Base-by-base conservation (phyloP, 139 green algal species). In the Mychonastes homosphaera region DNA sequence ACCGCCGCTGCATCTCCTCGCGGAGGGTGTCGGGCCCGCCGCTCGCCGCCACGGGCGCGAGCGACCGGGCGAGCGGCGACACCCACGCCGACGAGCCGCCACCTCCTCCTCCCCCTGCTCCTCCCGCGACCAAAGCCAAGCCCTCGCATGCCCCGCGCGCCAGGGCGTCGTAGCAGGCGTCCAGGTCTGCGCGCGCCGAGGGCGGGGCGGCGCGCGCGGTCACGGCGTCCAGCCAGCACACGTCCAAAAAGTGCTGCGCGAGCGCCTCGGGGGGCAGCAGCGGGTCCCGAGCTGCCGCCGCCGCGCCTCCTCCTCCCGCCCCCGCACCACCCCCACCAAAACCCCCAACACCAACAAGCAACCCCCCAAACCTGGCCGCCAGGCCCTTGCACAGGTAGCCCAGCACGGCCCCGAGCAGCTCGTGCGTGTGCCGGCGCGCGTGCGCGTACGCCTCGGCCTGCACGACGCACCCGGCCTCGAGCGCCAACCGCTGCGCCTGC, bases 1-100 rank as follows among this genome's bases (percentile, higher is more conserved):
- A 64, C n/a, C 58, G 59, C 27, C 53, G 48, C 40, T 64, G 54
- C 54, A 70, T n/a, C n/a, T n/a, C n/a, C n/a, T n/a, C n/a, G n/a
- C n/a, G n/a, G n/a, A n/a, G n/a, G n/a, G n/a, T n/a, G n/a, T n/a
- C n/a, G n/a, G n/a, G n/a, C n/a, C n/a, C n/a, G n/a, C n/a, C n/a
- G n/a, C n/a, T n/a, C n/a, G n/a, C n/a, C n/a, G n/a, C n/a, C n/a
- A n/a, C n/a, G n/a, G n/a, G n/a, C n/a, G n/a, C n/a, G n/a, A n/a
- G n/a, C n/a, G n/a, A n/a, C n/a, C n/a, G n/a, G n/a, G n/a, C n/a
- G n/a, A n/a, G n/a, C n/a, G n/a, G n/a, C n/a, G n/a, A n/a, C n/a
- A n/a, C n/a, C n/a, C n/a, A n/a, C n/a, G n/a, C n/a, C n/a, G n/a
- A n/a, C n/a, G n/a, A n/a, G n/a, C n/a, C n/a, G n/a, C n/a, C n/a